phyloP scores from a whole-genome alignment of 179 eudicot genomes.

The Carnegiea gigantea region DNA sequence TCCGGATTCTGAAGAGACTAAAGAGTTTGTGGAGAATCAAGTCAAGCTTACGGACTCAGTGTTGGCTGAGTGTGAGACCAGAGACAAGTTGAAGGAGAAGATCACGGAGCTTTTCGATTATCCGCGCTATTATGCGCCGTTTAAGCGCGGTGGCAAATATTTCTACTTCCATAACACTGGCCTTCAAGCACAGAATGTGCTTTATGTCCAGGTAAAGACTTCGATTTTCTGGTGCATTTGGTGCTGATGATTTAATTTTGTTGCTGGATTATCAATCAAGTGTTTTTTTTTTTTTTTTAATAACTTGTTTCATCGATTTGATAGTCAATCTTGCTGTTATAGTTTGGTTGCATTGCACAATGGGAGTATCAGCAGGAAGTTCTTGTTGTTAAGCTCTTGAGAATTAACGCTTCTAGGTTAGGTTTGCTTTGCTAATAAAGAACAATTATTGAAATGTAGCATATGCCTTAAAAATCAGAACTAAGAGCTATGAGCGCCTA shows the following conservation, averaged over 20 bases:
- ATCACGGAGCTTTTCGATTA: slow-evolving; percentile 72
- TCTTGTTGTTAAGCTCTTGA: not conserved
- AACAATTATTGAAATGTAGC: not conserved
- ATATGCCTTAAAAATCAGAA: not conserved
- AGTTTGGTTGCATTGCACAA: not conserved
- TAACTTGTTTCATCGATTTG: not conserved
- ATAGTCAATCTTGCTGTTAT: not conserved
- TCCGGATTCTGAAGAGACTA: slow-evolving; percentile 88
- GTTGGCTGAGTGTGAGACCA: slow-evolving; percentile 65
- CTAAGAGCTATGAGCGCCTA: too few relatives aligned
- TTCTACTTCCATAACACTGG: slow-evolving; percentile 92
- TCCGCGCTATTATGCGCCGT: slow-evolving; percentile 76
- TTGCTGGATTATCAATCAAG: not conserved
- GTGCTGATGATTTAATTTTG: not conserved
- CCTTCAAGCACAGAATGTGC: slow-evolving; percentile 84
- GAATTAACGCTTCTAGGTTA: not conserved
- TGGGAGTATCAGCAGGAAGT: not conserved
- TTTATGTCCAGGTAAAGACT: slow-evolving; percentile 72
- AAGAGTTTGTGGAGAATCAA: slow-evolving; percentile 79
- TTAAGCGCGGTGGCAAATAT: slow-evolving; percentile 69
- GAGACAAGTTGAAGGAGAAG: slow-evolving; percentile 65
- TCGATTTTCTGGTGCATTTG: not conserved
- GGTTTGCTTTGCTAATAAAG: not conserved
- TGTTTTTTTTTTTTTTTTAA: not conserved
- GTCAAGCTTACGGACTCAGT: slow-evolving; percentile 71